Percentiles rank a stretch among this genome's conserved stretches.
Evolutionary conservation across 176 grass and related monocot genomes (phyloP).

Genomic region (Areca catechu): DNA sequence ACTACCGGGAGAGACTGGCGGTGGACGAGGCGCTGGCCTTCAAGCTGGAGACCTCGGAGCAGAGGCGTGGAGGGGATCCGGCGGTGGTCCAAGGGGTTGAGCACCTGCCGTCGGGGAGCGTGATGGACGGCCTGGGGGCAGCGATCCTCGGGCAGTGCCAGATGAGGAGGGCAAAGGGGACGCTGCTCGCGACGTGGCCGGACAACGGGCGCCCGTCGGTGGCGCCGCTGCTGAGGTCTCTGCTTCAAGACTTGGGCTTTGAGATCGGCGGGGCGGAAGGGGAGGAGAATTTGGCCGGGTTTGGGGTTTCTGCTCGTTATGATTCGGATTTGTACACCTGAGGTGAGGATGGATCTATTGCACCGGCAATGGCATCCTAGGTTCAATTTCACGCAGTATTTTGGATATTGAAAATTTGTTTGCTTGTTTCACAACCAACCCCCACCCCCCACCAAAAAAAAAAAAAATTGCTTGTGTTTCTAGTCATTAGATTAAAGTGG

Average conservation of each 20-base stretch:
- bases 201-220: slow-evolving; percentile 28
- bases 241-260: slow-evolving; percentile 46
- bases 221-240: slow-evolving; percentile 26
- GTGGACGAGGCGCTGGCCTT: slow-evolving; percentile 58
- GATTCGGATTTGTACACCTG: slow-evolving; percentile 61
- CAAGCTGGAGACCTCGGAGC: slow-evolving; percentile 82
- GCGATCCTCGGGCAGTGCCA: slow-evolving; percentile 66
- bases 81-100: slow-evolving; percentile 29
- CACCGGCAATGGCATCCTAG: too few species aligned
- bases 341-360: neutral
- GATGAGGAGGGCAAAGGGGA: slow-evolving; percentile 61
- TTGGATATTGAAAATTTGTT: too few species aligned
- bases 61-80: slow-evolving; percentile 22
- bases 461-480: too few species aligned
- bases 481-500: too few species aligned
- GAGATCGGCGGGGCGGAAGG: slow-evolving; percentile 20
- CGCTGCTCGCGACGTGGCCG: slow-evolving; percentile 76
- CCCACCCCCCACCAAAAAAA: too few species aligned
- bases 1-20: slow-evolving; percentile 53
- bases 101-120: slow-evolving; percentile 56
- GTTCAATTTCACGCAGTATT: too few species aligned
- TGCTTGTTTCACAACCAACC: too few species aligned
- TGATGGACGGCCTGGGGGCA: slow-evolving; percentile 75
- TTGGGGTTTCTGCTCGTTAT: slow-evolving; percentile 20
- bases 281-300: slow-evolving; percentile 5